Evolutionary conservation across 345 rosid species (phyloP), one percentile per base, ranked within the genome.

Genomic region (Gossypium bickii): DNA sequence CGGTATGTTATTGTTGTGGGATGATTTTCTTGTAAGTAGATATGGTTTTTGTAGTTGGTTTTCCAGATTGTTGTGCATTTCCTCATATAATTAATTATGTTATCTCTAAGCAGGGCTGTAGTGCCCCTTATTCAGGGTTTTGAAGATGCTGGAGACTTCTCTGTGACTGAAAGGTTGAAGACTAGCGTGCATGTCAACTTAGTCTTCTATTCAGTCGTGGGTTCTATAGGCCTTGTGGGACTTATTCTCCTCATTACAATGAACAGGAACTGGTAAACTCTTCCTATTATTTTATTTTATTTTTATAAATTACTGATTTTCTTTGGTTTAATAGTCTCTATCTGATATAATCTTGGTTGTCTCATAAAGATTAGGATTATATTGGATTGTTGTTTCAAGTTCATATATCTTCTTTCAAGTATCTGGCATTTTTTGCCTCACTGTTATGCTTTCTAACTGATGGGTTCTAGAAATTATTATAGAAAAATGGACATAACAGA

Each of bases 101-200:
- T 81, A 85, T 88, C 83, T 86, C 86, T 87, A 85, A 86, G 84
- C 97, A 96, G 99, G 99, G 97, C 95, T 80, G 97, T 89, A 86
- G 98, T 86, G 85, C 98, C 99, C 84, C 97, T 96, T 82, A 88
- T 96, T 76, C 98, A 93, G 95, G 99, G 99, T 86, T 96, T 86
- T 66, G 99, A 96, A 92, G 99, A 93, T 89, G 99, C 98, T 59
- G 99, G 99, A 71, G 99, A 96, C 84, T 96, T 96, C 76, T 86
- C 95, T 2, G 83, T 92, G 57, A 85, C 87, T 16, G 98, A 96
- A 88, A 87, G 92, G 85, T 80, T 96, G 80, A 90, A 84, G 92
- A 96, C 97, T 70, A 96, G 99, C 49, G 82, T 93, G 16, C 99
- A 87, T 65, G 97, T 87, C 53, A 96, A 96, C 88, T 87, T 96